A percentile compares a stretch with the other conserved stretches of the same genome.
phyloP scores from a whole-genome alignment of 2,329 filamentous ascomycete genomes.

The Massarina eburnea region DNA sequence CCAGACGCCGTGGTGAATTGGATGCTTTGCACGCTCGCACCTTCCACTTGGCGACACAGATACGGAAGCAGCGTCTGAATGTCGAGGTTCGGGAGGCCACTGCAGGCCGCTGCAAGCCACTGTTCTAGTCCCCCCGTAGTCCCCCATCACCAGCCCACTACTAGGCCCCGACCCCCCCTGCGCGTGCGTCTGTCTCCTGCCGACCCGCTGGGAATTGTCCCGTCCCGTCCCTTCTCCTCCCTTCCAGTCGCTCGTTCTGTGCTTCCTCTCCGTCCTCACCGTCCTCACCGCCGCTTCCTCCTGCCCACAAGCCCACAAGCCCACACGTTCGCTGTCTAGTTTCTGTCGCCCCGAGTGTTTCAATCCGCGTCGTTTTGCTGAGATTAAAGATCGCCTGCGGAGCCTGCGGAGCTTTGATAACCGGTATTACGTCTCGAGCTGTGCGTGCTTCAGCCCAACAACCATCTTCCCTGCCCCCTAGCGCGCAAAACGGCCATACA shows the following conservation, averaged over 20 bases:
- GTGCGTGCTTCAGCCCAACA: slow-evolving; percentile 24
- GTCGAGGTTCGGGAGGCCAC: no score
- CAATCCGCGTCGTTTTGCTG: neutral
- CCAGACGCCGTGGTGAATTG: no score
- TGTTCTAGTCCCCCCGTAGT: no score
- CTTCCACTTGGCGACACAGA: no score
- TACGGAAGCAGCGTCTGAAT: no score
- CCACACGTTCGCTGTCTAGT: neutral
- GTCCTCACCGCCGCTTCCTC: slow-evolving; percentile 3
- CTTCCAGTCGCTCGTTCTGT: slow-evolving; percentile 9
- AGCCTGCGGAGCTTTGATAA: slow-evolving; percentile 3
- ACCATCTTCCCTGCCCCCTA: slow-evolving; percentile 20
- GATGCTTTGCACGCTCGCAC: no score
- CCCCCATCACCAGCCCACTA: no score
- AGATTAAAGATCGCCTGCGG: neutral
- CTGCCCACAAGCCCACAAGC: slow-evolving; percentile 4
- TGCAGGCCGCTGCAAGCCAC: no score
- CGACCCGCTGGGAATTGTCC: slow-evolving; percentile 5
- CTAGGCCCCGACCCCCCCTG: no score
- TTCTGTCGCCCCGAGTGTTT: neutral
- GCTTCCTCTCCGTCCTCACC: neutral
- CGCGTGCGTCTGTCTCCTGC: slow-evolving; percentile 6
- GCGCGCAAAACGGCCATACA: slow-evolving; percentile 5
- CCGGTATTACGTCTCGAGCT: slow-evolving; percentile 8
- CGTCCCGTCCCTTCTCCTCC: slow-evolving; percentile 10